Conservation (phyloP, 768 basidiomycete genomes). For the Amanita subjunquillea region DNA sequence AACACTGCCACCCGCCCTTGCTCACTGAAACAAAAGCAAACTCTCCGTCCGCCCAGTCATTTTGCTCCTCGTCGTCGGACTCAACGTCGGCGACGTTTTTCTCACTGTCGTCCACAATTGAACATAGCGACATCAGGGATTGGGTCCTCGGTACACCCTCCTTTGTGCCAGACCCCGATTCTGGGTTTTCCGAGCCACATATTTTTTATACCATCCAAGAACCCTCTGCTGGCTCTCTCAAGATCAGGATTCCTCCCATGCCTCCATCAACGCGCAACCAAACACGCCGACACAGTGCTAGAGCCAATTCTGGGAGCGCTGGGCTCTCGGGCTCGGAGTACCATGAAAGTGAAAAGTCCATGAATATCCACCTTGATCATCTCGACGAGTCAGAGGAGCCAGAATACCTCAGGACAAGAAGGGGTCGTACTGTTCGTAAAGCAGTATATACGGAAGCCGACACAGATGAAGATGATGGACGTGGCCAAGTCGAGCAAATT, state of each 20-base stretch:
- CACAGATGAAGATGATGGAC: conserved; percentile 16
- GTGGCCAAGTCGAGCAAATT: conserved; percentile 9
- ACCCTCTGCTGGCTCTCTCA: conserved; percentile 6
- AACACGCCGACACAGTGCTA: conserved; percentile 21
- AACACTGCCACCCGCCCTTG: conserved; percentile 7
- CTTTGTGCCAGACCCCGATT: conserved; percentile 2
- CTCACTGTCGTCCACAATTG: neutral
- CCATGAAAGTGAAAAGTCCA: conserved; percentile 35
- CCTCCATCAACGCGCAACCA: conserved; percentile 15
- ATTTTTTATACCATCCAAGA: neutral
- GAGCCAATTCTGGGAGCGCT: conserved; percentile 19
- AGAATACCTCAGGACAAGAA: conserved; percentile 16
- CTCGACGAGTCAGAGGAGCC: conserved; percentile 19
- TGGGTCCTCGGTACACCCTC: conserved; percentile 5
- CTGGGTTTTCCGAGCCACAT: conserved; percentile 1
- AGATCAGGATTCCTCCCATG: conserved; percentile 20
- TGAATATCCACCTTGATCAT: conserved; percentile 19
- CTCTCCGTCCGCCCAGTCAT: neutral
- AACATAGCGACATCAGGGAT: neutral
- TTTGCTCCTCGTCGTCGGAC: conserved; percentile 2
- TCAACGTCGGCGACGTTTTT: neutral
- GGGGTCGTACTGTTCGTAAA: conserved; percentile 32
- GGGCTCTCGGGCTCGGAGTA: conserved; percentile 40
- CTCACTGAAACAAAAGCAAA: conserved; percentile 7
- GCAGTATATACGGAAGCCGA: conserved; percentile 22